phyloP scores from a whole-genome alignment of 495 filamentous ascomycete genomes.

The Monascus purpureus region DNA sequence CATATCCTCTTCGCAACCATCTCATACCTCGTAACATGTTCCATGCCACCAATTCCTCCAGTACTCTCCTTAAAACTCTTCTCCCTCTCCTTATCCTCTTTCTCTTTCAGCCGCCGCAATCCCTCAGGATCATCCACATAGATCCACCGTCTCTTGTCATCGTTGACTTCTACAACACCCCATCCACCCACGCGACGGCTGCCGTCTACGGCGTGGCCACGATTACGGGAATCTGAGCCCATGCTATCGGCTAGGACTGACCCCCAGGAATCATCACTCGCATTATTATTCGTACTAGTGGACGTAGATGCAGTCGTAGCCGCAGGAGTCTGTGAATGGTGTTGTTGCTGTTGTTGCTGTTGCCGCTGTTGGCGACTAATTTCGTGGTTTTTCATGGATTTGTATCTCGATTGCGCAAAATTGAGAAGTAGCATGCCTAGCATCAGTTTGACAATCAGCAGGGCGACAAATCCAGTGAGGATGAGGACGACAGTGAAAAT shows the following conservation, averaged over 20 bases:
- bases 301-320: not conserved
- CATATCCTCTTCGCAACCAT: constrained; percentile 94
- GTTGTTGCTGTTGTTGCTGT: not conserved
- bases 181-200: constrained; percentile 66
- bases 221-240: not conserved
- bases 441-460: constrained; percentile 65
- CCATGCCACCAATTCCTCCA: constrained; percentile 39
- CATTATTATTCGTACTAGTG: not conserved
- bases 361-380: constrained; percentile 21
- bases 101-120: constrained; percentile 50
- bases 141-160: constrained; percentile 74
- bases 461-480: constrained; percentile 60
- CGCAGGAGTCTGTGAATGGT: constrained; percentile 3
- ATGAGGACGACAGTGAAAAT: constrained; percentile 62
- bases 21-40: constrained; percentile 66
- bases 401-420: constrained; percentile 63
- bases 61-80: constrained; percentile 41
- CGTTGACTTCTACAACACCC: constrained; percentile 75
- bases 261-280: not conserved
- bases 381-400: constrained; percentile 63
- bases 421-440: constrained; percentile 70
- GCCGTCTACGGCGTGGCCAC: constrained; percentile 40
- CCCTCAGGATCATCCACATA: constrained; percentile 75
- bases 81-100: constrained; percentile 48
- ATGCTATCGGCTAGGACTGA: not conserved